Base-by-base conservation (phyloP, 306 rosid genomes). In the Trifolium fragiferum region DNA sequence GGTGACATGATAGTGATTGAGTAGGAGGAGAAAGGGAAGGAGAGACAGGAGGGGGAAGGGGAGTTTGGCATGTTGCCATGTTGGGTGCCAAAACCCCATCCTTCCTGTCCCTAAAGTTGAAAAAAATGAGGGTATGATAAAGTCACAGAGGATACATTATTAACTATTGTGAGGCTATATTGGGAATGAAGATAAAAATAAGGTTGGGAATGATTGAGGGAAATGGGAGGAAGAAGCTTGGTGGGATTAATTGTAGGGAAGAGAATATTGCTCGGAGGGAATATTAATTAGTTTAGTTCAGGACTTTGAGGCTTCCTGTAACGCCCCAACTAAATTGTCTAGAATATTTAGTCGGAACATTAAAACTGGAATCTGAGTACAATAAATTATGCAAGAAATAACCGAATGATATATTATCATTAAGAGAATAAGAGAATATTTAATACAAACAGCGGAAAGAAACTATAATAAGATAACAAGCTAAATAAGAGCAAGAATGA, bases 21-120 rank as follows among this genome's bases (percentile, higher is more conserved):
- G 20, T 21, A 43, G 55, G 72, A 44, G 12, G 21, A 43, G 12
- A 27, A 44, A 44, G 38, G 55, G 70, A 41, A 41, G 19, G 32
- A 66, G 70, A 41, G 54, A 66, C 8, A 44, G 19, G 20, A 66
- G 19, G 16, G 43, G 54, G 70, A 21, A 21, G 70, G 37, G 53
- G 54, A 38, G 19, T 66, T 41, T 12, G 54, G 18, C 33, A 19
- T 20, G 51, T 65, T 19, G 70, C 51, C 70, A 20, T 41, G 35
- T 41, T 41, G 35, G 70, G 11, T 66, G 41, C 70, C 70, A 43
- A 66, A 66, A 66, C 70, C 53, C 54, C 70, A 66, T 66, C 70
- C 51, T 66, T 20, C 53, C 53, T 41, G 20, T 13, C 54, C 70
- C 50, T 40, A 41, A 66, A 41, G 53, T 1, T 20, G 53, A 15